Conservation (phyloP, 768 basidiomycete species). For the Roridomyces roridus region DNA sequence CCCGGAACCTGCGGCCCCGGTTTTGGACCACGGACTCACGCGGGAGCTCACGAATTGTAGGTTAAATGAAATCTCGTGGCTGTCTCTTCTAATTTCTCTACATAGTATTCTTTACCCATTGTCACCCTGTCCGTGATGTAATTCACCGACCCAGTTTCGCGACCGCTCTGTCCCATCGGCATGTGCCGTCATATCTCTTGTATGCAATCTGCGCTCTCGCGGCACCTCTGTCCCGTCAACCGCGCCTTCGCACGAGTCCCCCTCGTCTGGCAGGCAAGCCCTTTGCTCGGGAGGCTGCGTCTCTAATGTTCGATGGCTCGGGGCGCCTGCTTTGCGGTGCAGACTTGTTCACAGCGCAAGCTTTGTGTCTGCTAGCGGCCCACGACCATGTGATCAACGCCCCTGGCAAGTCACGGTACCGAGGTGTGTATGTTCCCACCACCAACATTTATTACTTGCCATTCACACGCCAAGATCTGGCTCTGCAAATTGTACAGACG, state of each 20-base stretch:
- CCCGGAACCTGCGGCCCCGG: constrained; percentile 39
- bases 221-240: constrained; percentile 75
- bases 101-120: constrained; percentile 83
- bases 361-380: constrained; percentile 73
- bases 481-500: constrained; percentile 69
- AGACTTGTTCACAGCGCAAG: constrained; percentile 76
- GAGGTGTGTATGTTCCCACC: constrained; percentile 45
- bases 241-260: constrained; percentile 54
- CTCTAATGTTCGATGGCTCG: constrained; percentile 74
- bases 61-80: constrained; percentile 30
- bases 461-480: constrained; percentile 49
- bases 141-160: constrained; percentile 84
- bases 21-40: constrained; percentile 66
- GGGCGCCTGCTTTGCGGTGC: constrained; percentile 67
- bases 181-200: constrained; percentile 73
- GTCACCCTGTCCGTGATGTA: constrained; percentile 76
- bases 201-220: constrained; percentile 81
- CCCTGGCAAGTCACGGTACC: constrained; percentile 51
- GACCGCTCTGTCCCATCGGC: constrained; percentile 65
- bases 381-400: constrained; percentile 62
- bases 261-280: constrained; percentile 42
- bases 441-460: not conserved
- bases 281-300: constrained; percentile 61
- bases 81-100: constrained; percentile 15
- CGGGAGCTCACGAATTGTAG: constrained; percentile 78